A percentile compares a stretch with the other conserved stretches of the same genome.
phyloP scores from a whole-genome alignment of 2,329 filamentous ascomycete genomes.

The Aspergillus oerlinghausenensis region DNA sequence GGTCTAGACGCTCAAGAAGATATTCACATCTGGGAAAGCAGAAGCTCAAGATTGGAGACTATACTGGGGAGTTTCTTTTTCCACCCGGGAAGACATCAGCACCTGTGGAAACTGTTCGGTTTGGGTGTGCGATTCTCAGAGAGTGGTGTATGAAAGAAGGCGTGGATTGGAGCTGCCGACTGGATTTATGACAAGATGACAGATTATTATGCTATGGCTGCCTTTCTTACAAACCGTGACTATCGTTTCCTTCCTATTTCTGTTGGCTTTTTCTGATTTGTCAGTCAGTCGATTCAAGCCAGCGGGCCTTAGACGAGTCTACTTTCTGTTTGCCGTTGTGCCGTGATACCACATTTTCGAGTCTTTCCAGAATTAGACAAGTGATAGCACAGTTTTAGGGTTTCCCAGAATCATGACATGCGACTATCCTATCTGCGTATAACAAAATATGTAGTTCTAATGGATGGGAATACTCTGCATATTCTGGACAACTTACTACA shows the following conservation, averaged over 20 bases:
- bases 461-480: neutral
- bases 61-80: constrained; percentile 37
- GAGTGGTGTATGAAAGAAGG: constrained; percentile 46
- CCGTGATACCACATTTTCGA: neutral
- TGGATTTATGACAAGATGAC: constrained; percentile 30
- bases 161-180: constrained; percentile 40
- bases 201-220: neutral
- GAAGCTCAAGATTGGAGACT: constrained; percentile 30
- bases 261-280: neutral
- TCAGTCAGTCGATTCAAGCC: neutral
- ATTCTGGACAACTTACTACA: too few species aligned
- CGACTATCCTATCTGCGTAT: neutral
- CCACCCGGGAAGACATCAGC: constrained; percentile 41
- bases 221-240: neutral
- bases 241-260: neutral
- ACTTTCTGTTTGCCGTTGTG: neutral
- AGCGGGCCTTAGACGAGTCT: neutral
- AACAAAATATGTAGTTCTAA: neutral
- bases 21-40: constrained; percentile 34
- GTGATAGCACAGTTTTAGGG: neutral
- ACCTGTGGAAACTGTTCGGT: constrained; percentile 43
- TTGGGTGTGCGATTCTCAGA: constrained; percentile 40
- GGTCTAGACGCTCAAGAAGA: constrained; percentile 38
- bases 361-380: neutral
- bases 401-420: neutral